Base-by-base conservation (phyloP, 306 rosid genomes). In the Erythrophleum fordii region DNA sequence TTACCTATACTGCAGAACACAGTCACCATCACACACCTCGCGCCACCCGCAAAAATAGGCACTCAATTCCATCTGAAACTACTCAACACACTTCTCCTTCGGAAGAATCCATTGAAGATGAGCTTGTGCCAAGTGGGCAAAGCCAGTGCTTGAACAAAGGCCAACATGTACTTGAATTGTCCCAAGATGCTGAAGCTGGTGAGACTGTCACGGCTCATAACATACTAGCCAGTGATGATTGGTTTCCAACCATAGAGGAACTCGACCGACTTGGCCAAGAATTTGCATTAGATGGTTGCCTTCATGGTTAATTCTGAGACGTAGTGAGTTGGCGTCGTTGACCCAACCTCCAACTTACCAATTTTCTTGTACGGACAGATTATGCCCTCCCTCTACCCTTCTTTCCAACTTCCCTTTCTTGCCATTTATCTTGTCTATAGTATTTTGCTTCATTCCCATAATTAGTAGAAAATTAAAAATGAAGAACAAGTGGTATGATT, bases 1-100 rank as follows among this genome's bases (percentile, higher is more conserved):
- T 95, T 53, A 90, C 96, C 25, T 95, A 88, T 84, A 90, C 90
- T 3, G 85, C 97, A 2, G 98, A 95, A 49, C 98, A 95, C 86
- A 93, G 70, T 77, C 98, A 93, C 65, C 84, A 87, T 20, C 90
- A 88, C 64, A 94, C 97, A 11, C 84, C 93, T 69, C 85, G 94
- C 25, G 81, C 83, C 82, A 81, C 86, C 1, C 73, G 92, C 16
- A 86, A 41, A 83, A 91, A 85, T 1, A 76, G 31, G 23, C 20
- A 78, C 56, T 79, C 76, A 3, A 14, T 18, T 31, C 8, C 79
- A 25, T 26, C 74, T 3, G 23, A 56, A 56, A 59, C 18, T 45
- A 79, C 70, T 60, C 58, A 48, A 35, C 8, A 39, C 9, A 2
- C 18, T 25, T 53, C 83, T 37, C 34, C 72, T 52, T 72, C 66